Evolutionary conservation across 73 alveolate species (phyloP).

Genomic region (Paramecium biaurelia): DNA sequence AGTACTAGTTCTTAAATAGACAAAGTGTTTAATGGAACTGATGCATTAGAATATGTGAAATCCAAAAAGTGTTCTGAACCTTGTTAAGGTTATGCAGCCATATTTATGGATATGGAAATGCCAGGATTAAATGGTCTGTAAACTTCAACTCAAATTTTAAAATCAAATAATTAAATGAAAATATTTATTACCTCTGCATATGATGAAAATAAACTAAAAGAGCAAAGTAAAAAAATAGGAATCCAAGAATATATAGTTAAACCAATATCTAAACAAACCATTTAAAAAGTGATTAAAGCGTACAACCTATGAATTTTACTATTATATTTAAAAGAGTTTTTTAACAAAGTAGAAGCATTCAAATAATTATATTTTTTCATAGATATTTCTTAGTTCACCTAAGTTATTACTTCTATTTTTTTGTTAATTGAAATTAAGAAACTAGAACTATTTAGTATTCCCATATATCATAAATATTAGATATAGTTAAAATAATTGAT

Average conservation of each 20-base stretch:
- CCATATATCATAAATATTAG: no score
- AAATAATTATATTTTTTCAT: no score
- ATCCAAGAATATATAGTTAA: not conserved
- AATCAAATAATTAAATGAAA: not conserved
- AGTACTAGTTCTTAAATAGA: not conserved
- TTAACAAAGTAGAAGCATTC: not conserved
- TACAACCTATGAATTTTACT: not conserved
- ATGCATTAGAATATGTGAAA: not conserved
- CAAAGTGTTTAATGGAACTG: not conserved
- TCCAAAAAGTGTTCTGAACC: not conserved
- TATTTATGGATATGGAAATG: constrained; percentile 55
- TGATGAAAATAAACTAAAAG: not conserved
- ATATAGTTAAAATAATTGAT: no score
- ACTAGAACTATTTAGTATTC: no score
- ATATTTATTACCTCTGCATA: not conserved
- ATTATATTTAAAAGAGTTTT: not conserved
- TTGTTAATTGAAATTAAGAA: not conserved
- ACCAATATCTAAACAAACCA: not conserved
- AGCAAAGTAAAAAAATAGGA: not conserved
- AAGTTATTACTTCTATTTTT: not conserved
- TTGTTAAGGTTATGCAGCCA: constrained; percentile 27
- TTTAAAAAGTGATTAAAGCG: not conserved
- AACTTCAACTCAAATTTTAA: not conserved
- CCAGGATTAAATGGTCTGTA: constrained; percentile 18
- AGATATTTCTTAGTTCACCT: not conserved